These are phyloP conservation scores for Penicillium dipodomyicola DNA, from an alignment of 495 filamentous ascomycete genomes.

Conservation along the genomic window DNA sequence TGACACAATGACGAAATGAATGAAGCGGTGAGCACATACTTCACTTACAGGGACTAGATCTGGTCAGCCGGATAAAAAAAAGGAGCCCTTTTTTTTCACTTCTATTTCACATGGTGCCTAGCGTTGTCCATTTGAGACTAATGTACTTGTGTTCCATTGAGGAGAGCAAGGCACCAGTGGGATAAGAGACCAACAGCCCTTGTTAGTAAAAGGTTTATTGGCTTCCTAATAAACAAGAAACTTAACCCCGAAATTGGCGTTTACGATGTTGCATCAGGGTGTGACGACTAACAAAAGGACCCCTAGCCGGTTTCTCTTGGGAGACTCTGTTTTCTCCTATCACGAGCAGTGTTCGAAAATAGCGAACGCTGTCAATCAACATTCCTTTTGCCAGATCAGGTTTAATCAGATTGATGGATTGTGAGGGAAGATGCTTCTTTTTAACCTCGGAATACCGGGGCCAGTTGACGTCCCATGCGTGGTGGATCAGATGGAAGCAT, in stretches of 20 bases:
- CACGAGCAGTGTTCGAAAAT: slow-evolving; percentile 21
- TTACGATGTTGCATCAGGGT: slow-evolving; percentile 41
- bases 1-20: slow-evolving; percentile 27
- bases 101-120: slow-evolving; percentile 26
- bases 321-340: slow-evolving; percentile 10
- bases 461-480: slow-evolving; percentile 29
- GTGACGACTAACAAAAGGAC: slow-evolving; percentile 25
- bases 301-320: slow-evolving; percentile 12
- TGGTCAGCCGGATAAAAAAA: slow-evolving; percentile 24
- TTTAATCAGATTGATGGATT: slow-evolving; percentile 8
- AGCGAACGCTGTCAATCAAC: slow-evolving; percentile 9
- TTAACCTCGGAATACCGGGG: slow-evolving; percentile 9
- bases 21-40: slow-evolving; percentile 19
- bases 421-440: slow-evolving; percentile 14
- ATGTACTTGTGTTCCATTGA: slow-evolving; percentile 18
- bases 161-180: slow-evolving; percentile 9
- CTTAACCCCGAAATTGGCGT: slow-evolving; percentile 17
- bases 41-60: slow-evolving; percentile 5
- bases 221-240: slow-evolving; percentile 15
- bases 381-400: slow-evolving; percentile 6
- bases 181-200: slow-evolving; percentile 15
- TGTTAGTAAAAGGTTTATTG: slow-evolving; percentile 13
- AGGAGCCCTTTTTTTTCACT: background rate
- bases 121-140: background rate
- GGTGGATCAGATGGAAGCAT: slow-evolving; percentile 45